Base-by-base conservation (phyloP, 1,139 yeast species). In the Yarrowia galli region DNA sequence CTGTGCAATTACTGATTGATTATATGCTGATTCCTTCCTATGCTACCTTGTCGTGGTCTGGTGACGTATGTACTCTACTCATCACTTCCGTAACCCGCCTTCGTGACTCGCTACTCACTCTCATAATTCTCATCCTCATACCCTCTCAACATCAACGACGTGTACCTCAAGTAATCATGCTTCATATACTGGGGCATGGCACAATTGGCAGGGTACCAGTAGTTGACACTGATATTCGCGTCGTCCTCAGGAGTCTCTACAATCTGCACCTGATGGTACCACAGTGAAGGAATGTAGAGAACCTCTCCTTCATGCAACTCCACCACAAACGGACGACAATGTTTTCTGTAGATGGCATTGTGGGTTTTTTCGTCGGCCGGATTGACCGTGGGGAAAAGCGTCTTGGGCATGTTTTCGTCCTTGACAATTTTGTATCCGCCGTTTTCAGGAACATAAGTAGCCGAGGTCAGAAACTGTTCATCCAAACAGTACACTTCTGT, bases 241-340 rank as follows among this genome's bases (percentile, higher is more conserved):
- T 72, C 73, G 8, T 69, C 72, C 4, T 68, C 71, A n/a, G 71
- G 70, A 16, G 78, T 78, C 28, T 75, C 73, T 1, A 78, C 72
- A 25, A 65, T 65, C 46, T 46, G 36, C 20, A 65, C 73, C 70
- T 79, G 80, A 67, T 80, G 82, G 69, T 79, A 80, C 82, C 82
- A 80, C 58, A 80, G 72, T 3, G 82, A 79, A 0, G 82, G 82
- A 22, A 80, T 71, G 68, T 76, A 80, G 45, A 80, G 74, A 63
- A 76, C 74, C 67, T 80, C 81, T 7, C 82, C 82, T 0, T 80
- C 78, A 8, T 71, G 68, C 32, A 79, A 67, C 43, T 71, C 74
- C 12, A 79, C 79, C 16, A 71, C 70, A 67, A 74, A 76, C 28
- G 73, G 73, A 38, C 71, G 70, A 38, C 74, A 71, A 67, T 75